phyloP scores from a whole-genome alignment of 441 rosid species.

The Adansonia madagascariensis region DNA sequence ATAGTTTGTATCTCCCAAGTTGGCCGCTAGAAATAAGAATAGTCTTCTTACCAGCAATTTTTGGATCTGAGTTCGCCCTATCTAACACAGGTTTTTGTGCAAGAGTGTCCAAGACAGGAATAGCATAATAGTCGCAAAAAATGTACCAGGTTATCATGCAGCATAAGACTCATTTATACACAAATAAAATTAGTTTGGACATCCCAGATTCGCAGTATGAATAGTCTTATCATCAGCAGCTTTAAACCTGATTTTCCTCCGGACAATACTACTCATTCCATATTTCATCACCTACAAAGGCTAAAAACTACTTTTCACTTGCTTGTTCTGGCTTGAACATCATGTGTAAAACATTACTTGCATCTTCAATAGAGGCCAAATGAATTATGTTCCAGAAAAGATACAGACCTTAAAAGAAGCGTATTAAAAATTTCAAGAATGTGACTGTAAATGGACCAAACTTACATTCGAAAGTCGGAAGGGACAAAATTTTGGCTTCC shows the following conservation, averaged over 20 bases:
- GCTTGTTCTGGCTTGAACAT: conserved; percentile 2
- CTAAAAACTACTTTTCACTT: neutral
- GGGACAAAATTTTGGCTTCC: conserved; percentile 96
- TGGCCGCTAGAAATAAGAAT: neutral
- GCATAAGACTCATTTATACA: neutral
- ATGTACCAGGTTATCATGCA: neutral
- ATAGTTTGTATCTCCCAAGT: neutral
- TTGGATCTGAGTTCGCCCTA: too few relatives aligned
- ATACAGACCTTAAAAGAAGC: neutral
- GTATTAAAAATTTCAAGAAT: neutral
- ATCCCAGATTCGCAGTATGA: neutral
- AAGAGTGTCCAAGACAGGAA: neutral
- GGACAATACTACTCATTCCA: neutral
- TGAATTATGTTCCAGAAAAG: neutral
- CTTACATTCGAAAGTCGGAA: conserved; percentile 96
- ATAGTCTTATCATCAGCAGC: neutral
- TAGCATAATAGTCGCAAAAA: neutral
- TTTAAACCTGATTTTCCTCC: neutral
- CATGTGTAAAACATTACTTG: neutral
- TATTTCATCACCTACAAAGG: neutral
- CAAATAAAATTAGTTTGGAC: neutral
- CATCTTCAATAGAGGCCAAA: neutral
- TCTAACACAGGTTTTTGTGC: too few relatives aligned
- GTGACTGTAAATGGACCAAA: conserved; percentile 13
- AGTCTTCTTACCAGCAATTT: neutral